Conservation (phyloP, 495 filamentous ascomycete species). For the Xylaria palmicola region DNA sequence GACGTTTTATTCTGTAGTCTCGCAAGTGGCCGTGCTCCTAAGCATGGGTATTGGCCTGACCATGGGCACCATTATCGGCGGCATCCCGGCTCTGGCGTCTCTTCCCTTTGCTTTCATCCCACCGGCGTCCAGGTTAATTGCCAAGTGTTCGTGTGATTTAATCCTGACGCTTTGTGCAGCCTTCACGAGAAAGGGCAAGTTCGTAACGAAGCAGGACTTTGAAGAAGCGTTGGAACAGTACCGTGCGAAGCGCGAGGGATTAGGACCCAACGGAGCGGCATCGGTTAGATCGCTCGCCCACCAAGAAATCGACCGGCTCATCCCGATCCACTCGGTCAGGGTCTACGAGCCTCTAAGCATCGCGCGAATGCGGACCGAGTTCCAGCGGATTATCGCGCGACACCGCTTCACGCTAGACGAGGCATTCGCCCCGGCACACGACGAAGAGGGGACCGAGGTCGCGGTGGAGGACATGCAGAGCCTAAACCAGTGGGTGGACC, state of each 20-base stretch:
- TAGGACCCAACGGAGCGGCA: constrained; percentile 1
- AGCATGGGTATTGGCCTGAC: constrained; percentile 13
- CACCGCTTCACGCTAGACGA: constrained; percentile 15
- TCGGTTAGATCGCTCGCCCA: constrained; percentile 10
- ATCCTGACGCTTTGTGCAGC: constrained; percentile 10
- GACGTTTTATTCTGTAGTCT: not conserved
- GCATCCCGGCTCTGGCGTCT: constrained; percentile 15
- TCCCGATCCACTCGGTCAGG: constrained; percentile 15
- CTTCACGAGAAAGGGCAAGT: constrained; percentile 14
- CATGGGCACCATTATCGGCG: constrained; percentile 13
- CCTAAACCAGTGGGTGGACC: constrained; percentile 7
- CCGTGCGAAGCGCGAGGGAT: constrained; percentile 1
- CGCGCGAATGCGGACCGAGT: constrained; percentile 11
- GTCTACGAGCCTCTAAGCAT: constrained; percentile 15
- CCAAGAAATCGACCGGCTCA: constrained; percentile 10
- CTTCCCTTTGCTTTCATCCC: constrained; percentile 18
- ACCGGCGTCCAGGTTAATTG: constrained; percentile 12
- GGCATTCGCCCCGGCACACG: not conserved
- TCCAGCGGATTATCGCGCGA: constrained; percentile 3
- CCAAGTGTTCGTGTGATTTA: constrained; percentile 13
- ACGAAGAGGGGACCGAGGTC: not conserved
- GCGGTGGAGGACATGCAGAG: constrained; percentile 4
- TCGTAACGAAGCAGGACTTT: constrained; percentile 16
- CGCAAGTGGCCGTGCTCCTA: constrained; percentile 14
- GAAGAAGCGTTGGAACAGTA: constrained; percentile 12